These are phyloP conservation scores for Didymella pomorum DNA, from an alignment of 2,329 filamentous ascomycete species.

Conservation along the genomic window DNA sequence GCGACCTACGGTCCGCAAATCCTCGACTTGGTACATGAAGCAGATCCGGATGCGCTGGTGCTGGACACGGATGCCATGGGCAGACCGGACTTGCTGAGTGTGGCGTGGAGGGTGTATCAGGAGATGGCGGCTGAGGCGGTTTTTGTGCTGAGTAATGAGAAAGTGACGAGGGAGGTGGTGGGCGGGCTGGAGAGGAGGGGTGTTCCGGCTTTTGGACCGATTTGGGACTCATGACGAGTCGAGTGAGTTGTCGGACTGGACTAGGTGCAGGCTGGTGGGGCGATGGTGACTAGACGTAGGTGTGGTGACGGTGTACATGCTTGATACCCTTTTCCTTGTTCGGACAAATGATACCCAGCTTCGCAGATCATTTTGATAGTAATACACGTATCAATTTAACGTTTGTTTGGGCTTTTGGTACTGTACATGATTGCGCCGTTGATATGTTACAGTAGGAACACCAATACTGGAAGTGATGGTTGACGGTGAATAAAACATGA, in stretches of 20 bases:
- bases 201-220: slow-evolving; percentile 73
- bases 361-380: not conserved
- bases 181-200: slow-evolving; percentile 72
- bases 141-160: slow-evolving; percentile 75
- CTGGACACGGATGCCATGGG: slow-evolving; percentile 70
- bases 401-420: slow-evolving; percentile 7
- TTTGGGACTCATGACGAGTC: slow-evolving; percentile 82
- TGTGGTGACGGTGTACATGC: not conserved
- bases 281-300: too few relatives aligned
- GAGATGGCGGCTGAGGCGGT: slow-evolving; percentile 69
- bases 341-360: slow-evolving; percentile 21
- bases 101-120: slow-evolving; percentile 61
- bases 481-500: not conserved
- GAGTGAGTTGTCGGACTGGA: too few relatives aligned
- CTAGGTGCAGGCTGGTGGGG: too few relatives aligned
- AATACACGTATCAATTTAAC: not conserved
- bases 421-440: slow-evolving; percentile 2
- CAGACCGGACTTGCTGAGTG: slow-evolving; percentile 67
- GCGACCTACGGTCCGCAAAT: slow-evolving; percentile 69
- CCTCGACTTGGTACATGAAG: slow-evolving; percentile 62
- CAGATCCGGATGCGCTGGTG: slow-evolving; percentile 70
- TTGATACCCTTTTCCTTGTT: slow-evolving; percentile 6
- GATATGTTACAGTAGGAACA: slow-evolving; percentile 10
- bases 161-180: slow-evolving; percentile 72
- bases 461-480: not conserved